Conservation (phyloP, 768 basidiomycete species). For the Trametes sanguinea region DNA sequence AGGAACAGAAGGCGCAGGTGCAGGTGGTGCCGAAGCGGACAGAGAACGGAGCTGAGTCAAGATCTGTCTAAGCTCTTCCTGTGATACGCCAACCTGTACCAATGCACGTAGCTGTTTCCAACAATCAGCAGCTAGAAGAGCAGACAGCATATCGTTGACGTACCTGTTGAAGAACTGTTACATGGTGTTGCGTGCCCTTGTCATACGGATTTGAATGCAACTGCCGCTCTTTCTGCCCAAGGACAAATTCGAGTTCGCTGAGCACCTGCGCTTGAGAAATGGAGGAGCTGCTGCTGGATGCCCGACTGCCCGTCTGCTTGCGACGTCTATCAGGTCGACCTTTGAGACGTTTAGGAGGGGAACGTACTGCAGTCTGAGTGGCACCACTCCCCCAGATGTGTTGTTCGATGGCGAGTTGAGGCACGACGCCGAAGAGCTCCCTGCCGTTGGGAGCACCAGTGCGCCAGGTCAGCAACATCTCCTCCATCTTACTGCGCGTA, state of each 20-base stretch:
- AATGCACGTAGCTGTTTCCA: conserved; percentile 60
- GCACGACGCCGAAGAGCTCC: conserved; percentile 81
- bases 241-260: conserved; percentile 78
- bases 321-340: neutral
- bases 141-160: conserved; percentile 26
- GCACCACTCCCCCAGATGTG: conserved; percentile 74
- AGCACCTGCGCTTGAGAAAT: conserved; percentile 80
- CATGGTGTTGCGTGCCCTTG: conserved; percentile 62
- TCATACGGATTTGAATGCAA: conserved; percentile 78
- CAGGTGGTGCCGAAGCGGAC: conserved; percentile 47
- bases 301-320: conserved; percentile 17
- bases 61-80: conserved; percentile 78
- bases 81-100: conserved; percentile 79
- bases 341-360: neutral
- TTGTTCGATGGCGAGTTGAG: conserved; percentile 83
- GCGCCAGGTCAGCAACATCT: conserved; percentile 96
- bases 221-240: conserved; percentile 77
- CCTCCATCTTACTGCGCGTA: conserved; percentile 94
- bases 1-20: conserved; percentile 26
- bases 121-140: neutral
- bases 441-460: conserved; percentile 77
- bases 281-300: conserved; percentile 36
- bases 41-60: conserved; percentile 67
- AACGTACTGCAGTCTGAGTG: conserved; percentile 42
- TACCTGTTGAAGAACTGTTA: conserved; percentile 82